Evolutionary conservation across 805 yeast species (phyloP).

Genomic region (Lipomyces starkeyi): DNA sequence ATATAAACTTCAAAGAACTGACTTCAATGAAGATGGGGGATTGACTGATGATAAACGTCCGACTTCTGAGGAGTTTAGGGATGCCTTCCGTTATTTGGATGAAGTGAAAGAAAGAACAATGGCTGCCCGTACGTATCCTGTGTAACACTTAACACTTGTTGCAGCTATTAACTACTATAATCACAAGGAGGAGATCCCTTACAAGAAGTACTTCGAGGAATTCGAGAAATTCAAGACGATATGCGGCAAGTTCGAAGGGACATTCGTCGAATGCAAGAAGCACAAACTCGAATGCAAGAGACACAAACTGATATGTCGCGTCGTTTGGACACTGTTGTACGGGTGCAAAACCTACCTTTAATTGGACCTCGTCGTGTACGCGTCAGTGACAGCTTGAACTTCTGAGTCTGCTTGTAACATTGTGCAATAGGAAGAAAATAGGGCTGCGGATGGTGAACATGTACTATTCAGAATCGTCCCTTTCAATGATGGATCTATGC

Average conservation of each 20-base stretch:
- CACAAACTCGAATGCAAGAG: neutral
- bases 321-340: slow-evolving; percentile 7
- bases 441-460: slow-evolving; percentile 7
- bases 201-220: slow-evolving; percentile 5
- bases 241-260: neutral
- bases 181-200: slow-evolving; percentile 4
- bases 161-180: neutral
- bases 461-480: slow-evolving; percentile 4
- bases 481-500: slow-evolving; percentile 9
- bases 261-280: neutral
- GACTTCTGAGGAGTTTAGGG: neutral
- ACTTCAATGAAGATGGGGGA: slow-evolving; percentile 3
- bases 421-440: slow-evolving; percentile 6
- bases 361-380: slow-evolving; percentile 11
- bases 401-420: slow-evolving; percentile 8
- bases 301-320: slow-evolving; percentile 2
- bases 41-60: slow-evolving; percentile 1
- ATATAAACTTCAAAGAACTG: neutral
- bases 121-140: neutral
- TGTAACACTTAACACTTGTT: neutral
- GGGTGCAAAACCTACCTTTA: slow-evolving; percentile 6
- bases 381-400: slow-evolving; percentile 5
- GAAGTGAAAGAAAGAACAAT: slow-evolving; percentile 2
- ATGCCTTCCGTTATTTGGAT: slow-evolving; percentile 7
- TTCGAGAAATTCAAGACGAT: slow-evolving; percentile 5